Base-by-base conservation (phyloP, 1,284 basidiomycete species). In the Trichosporon asahii region DNA sequence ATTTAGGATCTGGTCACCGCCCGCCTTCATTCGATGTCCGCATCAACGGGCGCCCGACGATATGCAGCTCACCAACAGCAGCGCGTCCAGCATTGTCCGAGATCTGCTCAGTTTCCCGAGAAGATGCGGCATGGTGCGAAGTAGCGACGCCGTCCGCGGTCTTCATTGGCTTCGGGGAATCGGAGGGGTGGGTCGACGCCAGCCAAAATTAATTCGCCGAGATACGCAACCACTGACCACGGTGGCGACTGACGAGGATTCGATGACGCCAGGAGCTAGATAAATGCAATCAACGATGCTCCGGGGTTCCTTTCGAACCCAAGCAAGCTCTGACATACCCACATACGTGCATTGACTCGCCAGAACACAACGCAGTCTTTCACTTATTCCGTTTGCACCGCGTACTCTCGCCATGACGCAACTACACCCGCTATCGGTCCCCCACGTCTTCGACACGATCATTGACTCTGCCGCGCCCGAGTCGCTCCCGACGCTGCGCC, bases 181-280 rank as follows among this genome's bases (percentile, higher is more conserved):
- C 57, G 57, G 57, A 31, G 57, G 18, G 2, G 57, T 61, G 12
- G 23, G 27, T 61, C 57, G 29, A 31, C 57, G 40, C 57, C 27
- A 25, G 49, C 35, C 49, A 53, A 53, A 53, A 61, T 61, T 33
- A 61, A 61, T 61, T 31, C 57, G 57, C 57, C 57, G 57, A 61
- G 57, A 61, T 61, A 61, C 57, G 57, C 9, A n/a, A 31, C 27
- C 18, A 12, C 27, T 33, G 7, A 2, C 33, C 6, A 15, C 15
- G 18, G 27, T 31, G 27, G 57, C 57, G 21, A 61, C 29, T 33
- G 31, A 27, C 53, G 14, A 12, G 7, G 15, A 60, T 11, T 61
- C 23, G 57, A 25, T 33, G 27, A 61, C 29, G 27, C 27, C 11
- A 37, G 14, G 3, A 37, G 9, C 11, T 27, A 31, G 57, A 61